A percentile compares a stretch with the other conserved stretches of the same genome.
Conservation (phyloP, 2,329 filamentous ascomycete genomes). For the Trichophaea hybrida region DNA sequence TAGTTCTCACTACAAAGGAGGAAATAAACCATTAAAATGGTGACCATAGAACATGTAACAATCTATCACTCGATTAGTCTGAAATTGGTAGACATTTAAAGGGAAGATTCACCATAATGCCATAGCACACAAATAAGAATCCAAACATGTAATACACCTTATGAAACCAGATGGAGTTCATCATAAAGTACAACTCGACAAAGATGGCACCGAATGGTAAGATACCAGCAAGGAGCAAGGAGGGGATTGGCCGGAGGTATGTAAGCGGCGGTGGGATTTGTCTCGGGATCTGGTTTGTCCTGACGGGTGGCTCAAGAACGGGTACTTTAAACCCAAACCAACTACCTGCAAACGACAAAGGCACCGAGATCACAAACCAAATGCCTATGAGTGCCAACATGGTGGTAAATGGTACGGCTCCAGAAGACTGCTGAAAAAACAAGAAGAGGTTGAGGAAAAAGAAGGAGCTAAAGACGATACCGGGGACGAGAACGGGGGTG, state of each 20-base stretch:
- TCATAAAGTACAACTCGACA: constrained; percentile 97
- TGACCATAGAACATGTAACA: constrained; percentile 81
- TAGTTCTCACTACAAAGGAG: constrained; percentile 93
- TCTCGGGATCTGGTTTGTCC: constrained; percentile 93
- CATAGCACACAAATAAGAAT: constrained; percentile 95
- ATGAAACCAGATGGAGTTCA: constrained; percentile 97
- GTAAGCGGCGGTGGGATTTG: constrained; percentile 77
- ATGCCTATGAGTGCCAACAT: constrained; percentile 89
- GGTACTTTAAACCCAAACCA: constrained; percentile 79
- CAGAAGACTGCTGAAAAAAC: constrained; percentile 82
- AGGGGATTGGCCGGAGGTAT: constrained; percentile 75
- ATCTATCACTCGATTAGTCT: constrained; percentile 35
- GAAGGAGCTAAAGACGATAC: constrained; percentile 71
- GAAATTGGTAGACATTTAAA: neutral
- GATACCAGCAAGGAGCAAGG: constrained; percentile 81
- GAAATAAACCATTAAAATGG: constrained; percentile 91
- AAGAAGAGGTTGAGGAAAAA: constrained; percentile 94
- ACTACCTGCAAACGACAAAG: constrained; percentile 74
- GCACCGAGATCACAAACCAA: constrained; percentile 94
- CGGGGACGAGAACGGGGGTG: constrained; percentile 74
- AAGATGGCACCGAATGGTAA: constrained; percentile 94
- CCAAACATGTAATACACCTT: constrained; percentile 99
- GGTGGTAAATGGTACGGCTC: constrained; percentile 88
- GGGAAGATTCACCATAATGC: constrained; percentile 49
- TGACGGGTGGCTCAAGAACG: constrained; percentile 62